Conservation (phyloP, 106 monocot genomes). For the Apostasia shenzhenica region DNA sequence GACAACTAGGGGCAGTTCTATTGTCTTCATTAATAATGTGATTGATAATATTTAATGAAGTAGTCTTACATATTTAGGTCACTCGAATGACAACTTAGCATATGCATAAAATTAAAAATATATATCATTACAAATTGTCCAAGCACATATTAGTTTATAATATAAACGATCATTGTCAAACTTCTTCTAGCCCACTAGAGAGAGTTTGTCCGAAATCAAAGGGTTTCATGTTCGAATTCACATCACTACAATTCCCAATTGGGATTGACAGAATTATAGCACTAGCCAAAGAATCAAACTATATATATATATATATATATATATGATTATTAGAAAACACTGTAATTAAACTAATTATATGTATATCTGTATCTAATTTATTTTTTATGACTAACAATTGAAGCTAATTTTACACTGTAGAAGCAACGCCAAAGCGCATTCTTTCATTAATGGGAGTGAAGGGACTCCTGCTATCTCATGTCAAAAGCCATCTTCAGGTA, state of each 20-base stretch:
- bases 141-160: background rate
- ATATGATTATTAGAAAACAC: too few species aligned
- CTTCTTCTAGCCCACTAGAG: background rate
- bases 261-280: too few species aligned
- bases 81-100: background rate
- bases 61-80: background rate
- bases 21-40: background rate
- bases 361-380: background rate
- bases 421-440: conserved; percentile 77
- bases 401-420: conserved; percentile 17
- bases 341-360: too few species aligned
- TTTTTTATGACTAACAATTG: background rate
- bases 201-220: too few species aligned
- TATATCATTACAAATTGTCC: background rate
- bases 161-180: background rate
- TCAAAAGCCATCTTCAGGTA: conserved; percentile 95
- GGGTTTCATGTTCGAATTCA: too few species aligned
- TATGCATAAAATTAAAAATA: background rate
- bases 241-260: too few species aligned
- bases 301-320: too few species aligned
- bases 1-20: background rate
- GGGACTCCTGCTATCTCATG: conserved; percentile 62
- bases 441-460: conserved; percentile 53
- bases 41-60: background rate
- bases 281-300: too few species aligned